A percentile compares a stretch with the other conserved stretches of the same genome.
phyloP scores from a whole-genome alignment of 208 protist species.

The Lotmaria passim region DNA sequence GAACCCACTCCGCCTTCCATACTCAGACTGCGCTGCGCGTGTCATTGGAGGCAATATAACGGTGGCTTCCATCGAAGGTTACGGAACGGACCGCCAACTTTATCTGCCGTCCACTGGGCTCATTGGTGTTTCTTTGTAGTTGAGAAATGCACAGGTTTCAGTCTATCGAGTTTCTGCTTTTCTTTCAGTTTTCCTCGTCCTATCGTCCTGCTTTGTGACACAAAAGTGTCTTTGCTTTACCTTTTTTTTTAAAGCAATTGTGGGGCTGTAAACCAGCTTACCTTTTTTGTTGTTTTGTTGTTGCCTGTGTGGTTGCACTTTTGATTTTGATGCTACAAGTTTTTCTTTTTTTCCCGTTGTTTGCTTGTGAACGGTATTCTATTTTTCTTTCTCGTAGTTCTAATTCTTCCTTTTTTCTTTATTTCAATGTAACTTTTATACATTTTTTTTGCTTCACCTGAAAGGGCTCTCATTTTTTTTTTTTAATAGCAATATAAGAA shows the following conservation, averaged over 20 bases:
- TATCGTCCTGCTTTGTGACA: not conserved
- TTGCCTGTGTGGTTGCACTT: no score
- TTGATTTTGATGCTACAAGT: no score
- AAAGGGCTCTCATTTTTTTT: no score
- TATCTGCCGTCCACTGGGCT: conserved; percentile 60
- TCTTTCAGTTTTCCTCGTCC: not conserved
- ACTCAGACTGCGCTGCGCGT: conserved; percentile 55
- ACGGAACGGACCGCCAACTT: conserved; percentile 71
- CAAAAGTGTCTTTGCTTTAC: conserved; percentile 29
- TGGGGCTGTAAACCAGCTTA: no score
- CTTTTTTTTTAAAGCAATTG: conserved; percentile 14
- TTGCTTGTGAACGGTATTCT: not conserved
- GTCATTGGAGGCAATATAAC: conserved; percentile 67
- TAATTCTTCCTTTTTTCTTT: conserved; percentile 26
- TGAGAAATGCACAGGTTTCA: not conserved
- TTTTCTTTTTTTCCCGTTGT: no score
- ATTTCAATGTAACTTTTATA: conserved; percentile 8
- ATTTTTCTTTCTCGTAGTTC: not conserved
- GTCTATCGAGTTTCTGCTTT: not conserved
- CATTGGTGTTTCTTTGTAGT: conserved; percentile 26
- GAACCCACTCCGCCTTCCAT: conserved; percentile 66
- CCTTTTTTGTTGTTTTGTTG: no score
- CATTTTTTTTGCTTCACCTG: not conserved
- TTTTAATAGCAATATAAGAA: no score
- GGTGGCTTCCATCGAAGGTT: conserved; percentile 70